phyloP scores from a whole-genome alignment of 768 basidiomycete species.

The Boletus rubescentipes region DNA sequence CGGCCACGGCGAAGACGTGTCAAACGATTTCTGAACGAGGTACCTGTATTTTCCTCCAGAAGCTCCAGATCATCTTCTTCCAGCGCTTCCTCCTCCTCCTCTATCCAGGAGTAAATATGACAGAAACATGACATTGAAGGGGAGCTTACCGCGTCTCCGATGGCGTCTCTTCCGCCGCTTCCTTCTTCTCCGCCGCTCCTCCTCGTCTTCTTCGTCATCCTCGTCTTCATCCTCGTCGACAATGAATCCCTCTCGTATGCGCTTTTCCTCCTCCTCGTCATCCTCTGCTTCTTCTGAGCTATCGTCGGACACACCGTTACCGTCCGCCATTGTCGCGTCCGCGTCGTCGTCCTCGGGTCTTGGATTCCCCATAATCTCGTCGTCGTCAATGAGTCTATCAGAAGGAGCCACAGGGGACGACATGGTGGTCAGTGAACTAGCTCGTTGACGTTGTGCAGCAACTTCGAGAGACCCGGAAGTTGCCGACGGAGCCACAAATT shows the following conservation, averaged over 20 bases:
- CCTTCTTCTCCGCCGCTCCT: conserved; percentile 53
- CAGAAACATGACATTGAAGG: conserved; percentile 5
- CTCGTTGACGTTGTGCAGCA: conserved; percentile 3
- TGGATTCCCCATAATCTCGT: conserved; percentile 62
- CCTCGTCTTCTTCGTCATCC: conserved; percentile 65
- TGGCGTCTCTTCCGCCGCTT: conserved; percentile 71
- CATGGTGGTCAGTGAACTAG: conserved; percentile 44
- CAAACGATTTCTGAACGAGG: conserved; percentile 69
- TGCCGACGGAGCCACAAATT: conserved; percentile 31
- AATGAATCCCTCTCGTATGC: conserved; percentile 87
- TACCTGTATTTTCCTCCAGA: conserved; percentile 81
- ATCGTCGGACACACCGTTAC: conserved; percentile 57
- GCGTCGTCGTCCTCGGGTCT: conserved; percentile 54
- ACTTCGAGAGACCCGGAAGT: conserved; percentile 14
- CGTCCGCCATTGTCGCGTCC: conserved; percentile 51
- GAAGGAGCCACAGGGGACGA: conserved; percentile 47
- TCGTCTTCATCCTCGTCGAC: conserved; percentile 93
- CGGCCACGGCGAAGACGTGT: conserved; percentile 75
- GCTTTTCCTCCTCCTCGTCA: conserved; percentile 82
- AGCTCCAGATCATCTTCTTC: conserved; percentile 90
- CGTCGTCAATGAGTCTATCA: conserved; percentile 38
- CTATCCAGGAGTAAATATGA: conserved; percentile 22
- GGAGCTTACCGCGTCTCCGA: conserved; percentile 46
- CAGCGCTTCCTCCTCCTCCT: conserved; percentile 62
- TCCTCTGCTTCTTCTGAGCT: conserved; percentile 91